Conservation (phyloP, 345 rosid genomes). For the Boechera stricta region DNA sequence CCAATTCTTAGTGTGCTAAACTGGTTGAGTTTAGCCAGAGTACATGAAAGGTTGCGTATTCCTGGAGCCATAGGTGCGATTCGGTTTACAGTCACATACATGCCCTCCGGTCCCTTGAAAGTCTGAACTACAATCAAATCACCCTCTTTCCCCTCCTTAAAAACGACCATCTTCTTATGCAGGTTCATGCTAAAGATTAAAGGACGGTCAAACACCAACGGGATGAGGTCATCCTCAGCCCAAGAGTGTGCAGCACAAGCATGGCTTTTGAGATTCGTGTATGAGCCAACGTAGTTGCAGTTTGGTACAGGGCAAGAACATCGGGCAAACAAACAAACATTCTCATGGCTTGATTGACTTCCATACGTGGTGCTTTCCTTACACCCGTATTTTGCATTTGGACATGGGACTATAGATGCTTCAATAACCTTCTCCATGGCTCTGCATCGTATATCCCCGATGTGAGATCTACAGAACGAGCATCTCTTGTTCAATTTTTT, state of each 20-base stretch:
- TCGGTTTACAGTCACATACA: not conserved
- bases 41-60: not conserved
- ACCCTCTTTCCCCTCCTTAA: not conserved
- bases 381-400: conserved; percentile 28
- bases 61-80: not conserved
- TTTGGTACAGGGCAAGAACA: conserved; percentile 54
- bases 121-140: not conserved
- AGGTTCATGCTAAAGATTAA: conserved; percentile 3
- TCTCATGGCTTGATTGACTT: conserved; percentile 47
- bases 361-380: conserved; percentile 22
- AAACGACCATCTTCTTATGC: not conserved
- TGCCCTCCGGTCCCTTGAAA: not conserved
- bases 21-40: not conserved
- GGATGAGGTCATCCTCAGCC: not conserved
- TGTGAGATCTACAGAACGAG: conserved; percentile 46
- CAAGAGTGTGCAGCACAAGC: conserved; percentile 42
- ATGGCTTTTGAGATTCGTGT: conserved; percentile 42
- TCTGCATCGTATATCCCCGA: conserved; percentile 55
- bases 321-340: conserved; percentile 37
- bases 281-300: conserved; percentile 50
- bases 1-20: not conserved
- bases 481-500: conserved; percentile 49
- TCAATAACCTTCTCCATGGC: conserved; percentile 57
- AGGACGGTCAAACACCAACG: not conserved
- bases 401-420: conserved; percentile 49